Evolutionary conservation across 2,329 filamentous ascomycete species (phyloP).

Genomic region (Phyllosticta ampelicida): DNA sequence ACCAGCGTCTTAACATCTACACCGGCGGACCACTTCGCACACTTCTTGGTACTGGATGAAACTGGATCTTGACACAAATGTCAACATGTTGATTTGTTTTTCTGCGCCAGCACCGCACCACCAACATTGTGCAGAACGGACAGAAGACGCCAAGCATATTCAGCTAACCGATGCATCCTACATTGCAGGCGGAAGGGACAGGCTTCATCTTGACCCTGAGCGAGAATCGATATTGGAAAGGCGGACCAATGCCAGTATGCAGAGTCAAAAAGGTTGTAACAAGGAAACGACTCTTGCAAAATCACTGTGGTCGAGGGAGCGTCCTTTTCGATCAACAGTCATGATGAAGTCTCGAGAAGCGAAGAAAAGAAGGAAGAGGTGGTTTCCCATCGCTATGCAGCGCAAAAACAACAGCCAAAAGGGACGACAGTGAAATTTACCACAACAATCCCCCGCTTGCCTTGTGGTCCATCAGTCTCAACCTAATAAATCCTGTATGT

Average conservation of each 20-base stretch:
- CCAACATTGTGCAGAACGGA: not conserved
- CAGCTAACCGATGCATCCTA: not conserved
- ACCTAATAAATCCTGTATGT: not conserved
- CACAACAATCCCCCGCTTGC: not conserved
- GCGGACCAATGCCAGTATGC: not conserved
- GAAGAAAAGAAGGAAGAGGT: not conserved
- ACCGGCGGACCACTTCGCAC: too few relatives aligned
- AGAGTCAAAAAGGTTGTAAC: not conserved
- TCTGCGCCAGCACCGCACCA: not conserved
- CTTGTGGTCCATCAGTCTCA: not conserved
- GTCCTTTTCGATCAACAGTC: not conserved
- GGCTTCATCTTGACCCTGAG: not conserved
- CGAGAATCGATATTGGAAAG: not conserved
- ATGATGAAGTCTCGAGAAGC: not conserved
- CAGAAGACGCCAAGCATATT: not conserved
- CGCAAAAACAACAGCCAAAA: slow-evolving; percentile 3
- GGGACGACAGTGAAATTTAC: not conserved
- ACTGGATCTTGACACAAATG: too few relatives aligned
- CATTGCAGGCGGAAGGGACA: not conserved
- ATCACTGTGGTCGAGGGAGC: not conserved
- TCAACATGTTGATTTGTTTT: not conserved
- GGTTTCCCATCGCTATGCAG: slow-evolving; percentile 8
- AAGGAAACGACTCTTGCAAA: not conserved
- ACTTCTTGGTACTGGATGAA: too few relatives aligned
- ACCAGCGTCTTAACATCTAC: too few relatives aligned